phyloP scores from a whole-genome alignment of 2,329 filamentous ascomycete genomes.

The Blastomyces silverae region DNA sequence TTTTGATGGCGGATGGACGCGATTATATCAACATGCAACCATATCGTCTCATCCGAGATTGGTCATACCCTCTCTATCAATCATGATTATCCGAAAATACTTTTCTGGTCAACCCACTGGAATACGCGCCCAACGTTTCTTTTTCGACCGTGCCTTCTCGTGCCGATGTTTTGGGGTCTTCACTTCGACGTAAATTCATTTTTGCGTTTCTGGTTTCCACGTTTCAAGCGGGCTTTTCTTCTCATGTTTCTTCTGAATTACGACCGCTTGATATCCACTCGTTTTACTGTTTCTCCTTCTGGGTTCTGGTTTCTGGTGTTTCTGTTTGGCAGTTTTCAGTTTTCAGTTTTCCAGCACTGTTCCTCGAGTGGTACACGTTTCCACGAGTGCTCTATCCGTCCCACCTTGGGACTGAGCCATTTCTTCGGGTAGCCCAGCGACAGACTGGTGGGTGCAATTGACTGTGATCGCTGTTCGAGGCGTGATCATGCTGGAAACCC shows the following conservation, averaged over 20 bases:
- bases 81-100: neutral
- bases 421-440: neutral
- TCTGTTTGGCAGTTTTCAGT: neutral
- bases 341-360: neutral
- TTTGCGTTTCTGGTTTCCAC: neutral
- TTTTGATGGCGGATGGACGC: neutral
- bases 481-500: neutral
- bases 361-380: neutral
- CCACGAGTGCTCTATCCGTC: too few relatives aligned
- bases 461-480: neutral
- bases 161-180: neutral
- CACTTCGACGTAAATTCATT: neutral
- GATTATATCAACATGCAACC: neutral
- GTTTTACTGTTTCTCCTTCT: neutral
- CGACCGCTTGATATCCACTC: conserved; percentile 4
- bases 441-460: neutral
- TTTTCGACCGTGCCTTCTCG: neutral
- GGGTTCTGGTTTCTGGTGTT: neutral
- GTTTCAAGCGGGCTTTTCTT: neutral
- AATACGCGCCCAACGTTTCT: neutral
- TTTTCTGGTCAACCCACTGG: neutral
- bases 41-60: neutral
- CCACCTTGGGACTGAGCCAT: neutral
- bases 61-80: neutral
- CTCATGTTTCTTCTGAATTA: neutral